These are phyloP conservation scores for Tetrahymena thermophila DNA, from an alignment of 73 alveolate genomes.

Conservation along the genomic window DNA sequence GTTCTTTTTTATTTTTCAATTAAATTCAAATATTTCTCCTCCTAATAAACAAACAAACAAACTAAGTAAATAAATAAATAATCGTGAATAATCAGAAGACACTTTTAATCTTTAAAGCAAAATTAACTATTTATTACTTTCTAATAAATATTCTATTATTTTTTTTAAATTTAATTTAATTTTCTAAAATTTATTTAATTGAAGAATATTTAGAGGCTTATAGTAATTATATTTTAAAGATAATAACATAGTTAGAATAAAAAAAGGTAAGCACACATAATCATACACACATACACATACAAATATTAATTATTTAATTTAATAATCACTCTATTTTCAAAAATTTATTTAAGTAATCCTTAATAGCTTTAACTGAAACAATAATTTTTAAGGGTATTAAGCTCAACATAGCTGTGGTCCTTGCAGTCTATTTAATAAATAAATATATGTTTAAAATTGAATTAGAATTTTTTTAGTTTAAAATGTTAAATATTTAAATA, in stretches of 20 bases:
- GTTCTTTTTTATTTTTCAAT: background rate
- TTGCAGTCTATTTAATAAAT: conserved; percentile 3
- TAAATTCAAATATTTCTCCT: background rate
- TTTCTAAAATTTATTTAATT: no score
- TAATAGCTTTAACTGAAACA: conserved; percentile 17
- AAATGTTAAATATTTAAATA: no score
- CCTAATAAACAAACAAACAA: background rate
- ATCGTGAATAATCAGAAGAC: background rate
- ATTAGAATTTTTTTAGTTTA: no score
- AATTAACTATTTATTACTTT: no score
- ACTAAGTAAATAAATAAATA: no score
- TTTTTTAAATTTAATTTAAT: no score
- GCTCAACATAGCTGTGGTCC: conserved; percentile 18
- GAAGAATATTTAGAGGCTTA: no score
- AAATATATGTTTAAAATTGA: background rate
- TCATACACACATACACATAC: background rate
- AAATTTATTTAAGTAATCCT: conserved; percentile 33
- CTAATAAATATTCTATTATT: background rate
- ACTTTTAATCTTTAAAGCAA: background rate
- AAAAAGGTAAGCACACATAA: no score
- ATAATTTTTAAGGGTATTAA: conserved; percentile 33
- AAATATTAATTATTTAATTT: background rate
- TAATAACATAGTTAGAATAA: no score
- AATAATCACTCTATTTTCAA: background rate
- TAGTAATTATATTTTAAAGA: no score